A percentile compares a stretch with the other conserved stretches of the same genome.
Evolutionary conservation across 352 stramenopile genomes (phyloP).

Genomic region (Globisporangium orthogonon): DNA sequence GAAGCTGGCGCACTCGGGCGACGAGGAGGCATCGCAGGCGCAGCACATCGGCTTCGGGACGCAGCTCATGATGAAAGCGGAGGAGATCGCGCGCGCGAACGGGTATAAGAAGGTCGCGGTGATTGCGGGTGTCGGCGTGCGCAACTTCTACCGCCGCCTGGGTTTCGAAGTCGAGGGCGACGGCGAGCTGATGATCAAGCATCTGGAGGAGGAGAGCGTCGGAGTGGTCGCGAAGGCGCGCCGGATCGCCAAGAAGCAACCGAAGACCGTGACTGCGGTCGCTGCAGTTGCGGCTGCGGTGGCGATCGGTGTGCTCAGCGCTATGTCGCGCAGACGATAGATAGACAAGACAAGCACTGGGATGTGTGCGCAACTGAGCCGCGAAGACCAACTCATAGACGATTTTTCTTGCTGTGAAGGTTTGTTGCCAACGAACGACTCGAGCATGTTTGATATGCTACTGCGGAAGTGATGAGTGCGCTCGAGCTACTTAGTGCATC

Average conservation of each 20-base stretch:
- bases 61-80: constrained; percentile 78
- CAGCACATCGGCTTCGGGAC: constrained; percentile 89
- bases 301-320: constrained; percentile 7
- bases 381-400: neutral
- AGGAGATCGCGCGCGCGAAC: constrained; percentile 64
- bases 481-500: neutral
- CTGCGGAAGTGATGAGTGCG: too few relatives aligned
- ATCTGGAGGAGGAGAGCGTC: constrained; percentile 22
- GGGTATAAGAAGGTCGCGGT: constrained; percentile 82
- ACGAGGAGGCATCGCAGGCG: constrained; percentile 40
- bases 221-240: constrained; percentile 11
- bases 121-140: constrained; percentile 87
- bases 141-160: constrained; percentile 88
- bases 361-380: neutral
- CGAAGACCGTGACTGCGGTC: neutral
- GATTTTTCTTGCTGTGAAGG: neutral
- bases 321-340: constrained; percentile 9
- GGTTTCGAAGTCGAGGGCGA: constrained; percentile 86
- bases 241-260: constrained; percentile 5
- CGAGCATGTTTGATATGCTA: too few relatives aligned
- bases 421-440: too few relatives aligned
- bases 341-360: neutral
- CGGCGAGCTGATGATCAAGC: constrained; percentile 85
- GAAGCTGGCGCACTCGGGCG: constrained; percentile 7
- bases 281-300: constrained; percentile 1